Evolutionary conservation across 2,329 filamentous ascomycete genomes (phyloP).

Genomic region (Sclerotinia minor): DNA sequence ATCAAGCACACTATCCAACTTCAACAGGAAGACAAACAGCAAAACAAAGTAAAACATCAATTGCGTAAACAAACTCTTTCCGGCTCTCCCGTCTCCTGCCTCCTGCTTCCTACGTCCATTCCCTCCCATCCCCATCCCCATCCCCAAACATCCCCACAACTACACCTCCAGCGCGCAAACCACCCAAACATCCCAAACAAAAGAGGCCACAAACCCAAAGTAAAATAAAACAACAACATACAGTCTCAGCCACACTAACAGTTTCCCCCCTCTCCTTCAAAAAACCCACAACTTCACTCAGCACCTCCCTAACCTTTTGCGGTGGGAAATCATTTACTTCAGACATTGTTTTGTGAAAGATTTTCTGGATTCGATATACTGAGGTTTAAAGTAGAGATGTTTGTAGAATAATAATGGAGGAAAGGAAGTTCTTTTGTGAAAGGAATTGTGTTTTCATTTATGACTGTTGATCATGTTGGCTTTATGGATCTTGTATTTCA

Average conservation of each 20-base stretch:
- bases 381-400: background rate
- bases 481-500: slow-evolving; percentile 5
- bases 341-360: background rate
- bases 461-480: background rate
- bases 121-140: background rate
- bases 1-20: no score
- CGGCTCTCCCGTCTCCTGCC: no score
- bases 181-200: background rate
- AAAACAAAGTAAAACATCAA: background rate
- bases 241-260: slow-evolving; percentile 62
- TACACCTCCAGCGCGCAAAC: background rate
- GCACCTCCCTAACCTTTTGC: slow-evolving; percentile 35
- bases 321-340: slow-evolving; percentile 35
- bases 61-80: background rate
- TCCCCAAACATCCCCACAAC: background rate
- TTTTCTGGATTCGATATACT: background rate
- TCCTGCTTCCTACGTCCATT: background rate
- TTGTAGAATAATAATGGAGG: background rate
- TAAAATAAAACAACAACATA: slow-evolving; percentile 38
- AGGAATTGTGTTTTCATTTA: slow-evolving; percentile 16
- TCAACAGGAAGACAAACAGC: background rate
- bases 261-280: slow-evolving; percentile 57
- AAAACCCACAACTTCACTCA: slow-evolving; percentile 51
- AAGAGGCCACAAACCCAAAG: background rate
- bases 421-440: background rate